Evolutionary conservation across 306 rosid species (phyloP), one percentile per base, ranked within the genome.

Genomic region (Medicago arabica): DNA sequence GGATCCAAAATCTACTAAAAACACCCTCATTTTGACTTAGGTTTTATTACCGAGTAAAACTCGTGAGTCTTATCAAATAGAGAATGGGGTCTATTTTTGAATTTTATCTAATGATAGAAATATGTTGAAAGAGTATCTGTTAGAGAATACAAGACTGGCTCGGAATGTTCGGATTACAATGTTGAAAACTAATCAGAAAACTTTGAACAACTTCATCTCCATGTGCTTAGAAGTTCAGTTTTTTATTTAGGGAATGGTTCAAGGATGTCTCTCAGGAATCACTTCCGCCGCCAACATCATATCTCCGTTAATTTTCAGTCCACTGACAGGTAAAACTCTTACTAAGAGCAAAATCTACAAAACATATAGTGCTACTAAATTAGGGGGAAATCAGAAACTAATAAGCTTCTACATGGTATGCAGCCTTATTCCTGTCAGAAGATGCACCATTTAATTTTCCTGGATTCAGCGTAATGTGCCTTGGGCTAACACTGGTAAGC

Each of bases 221-320:
- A 25, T 59, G 25, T 59, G 65, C 65, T 59, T 59, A 59, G 9
- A 7, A 59, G 65, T 21, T 57, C 1, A 66, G 36, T 61, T 40
- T 68, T 60, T 36, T 60, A 69, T 68, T 39, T 78, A 94, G 97
- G 98, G 97, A 14, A 92, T 87, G 91, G 88, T 87, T 80, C 98
- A 88, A 86, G 98, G 98, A 74, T 88, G 96, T 66, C 85, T 95
- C 75, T 82, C 95, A 60, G 97, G 96, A 81, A 69, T 94, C 69
- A 82, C 87, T 66, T 92, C 97, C 44, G 66, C 87, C 5, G 97
- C 96, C 65, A 87, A 81, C 84, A 92, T 92, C 67, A 49, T 88
- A 63, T 69, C 98, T 80, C 98, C 98, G 0, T 72, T 92, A 40
- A 75, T 88, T 41, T 90, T 89, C 77, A 94, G 93, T 78, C 95